These are phyloP conservation scores for Prunus campanulata DNA, from an alignment of 306 rosid genomes.

Conservation along the genomic window DNA sequence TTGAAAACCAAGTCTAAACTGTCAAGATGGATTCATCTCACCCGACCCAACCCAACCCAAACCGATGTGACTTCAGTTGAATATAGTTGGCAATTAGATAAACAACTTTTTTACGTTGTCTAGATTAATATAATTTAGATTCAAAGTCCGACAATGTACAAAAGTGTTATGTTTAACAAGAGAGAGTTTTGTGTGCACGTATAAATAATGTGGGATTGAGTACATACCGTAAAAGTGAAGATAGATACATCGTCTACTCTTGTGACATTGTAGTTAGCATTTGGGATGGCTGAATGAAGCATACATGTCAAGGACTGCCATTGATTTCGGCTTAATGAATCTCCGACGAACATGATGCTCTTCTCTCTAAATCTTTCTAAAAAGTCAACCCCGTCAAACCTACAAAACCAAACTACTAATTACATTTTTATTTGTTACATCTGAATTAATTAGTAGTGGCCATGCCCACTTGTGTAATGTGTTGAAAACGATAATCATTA, in stretches of 20 bases:
- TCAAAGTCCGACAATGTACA: no score
- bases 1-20: background rate
- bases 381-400: slow-evolving; percentile 65
- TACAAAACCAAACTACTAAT: slow-evolving; percentile 2
- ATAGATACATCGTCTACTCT: slow-evolving; percentile 62
- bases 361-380: slow-evolving; percentile 62
- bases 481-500: background rate
- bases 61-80: background rate
- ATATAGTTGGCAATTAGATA: background rate
- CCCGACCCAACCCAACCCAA: background rate
- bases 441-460: background rate
- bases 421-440: no score
- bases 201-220: background rate
- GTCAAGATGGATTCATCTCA: background rate
- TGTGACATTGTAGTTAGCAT: slow-evolving; percentile 38
- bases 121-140: no score
- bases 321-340: slow-evolving; percentile 80
- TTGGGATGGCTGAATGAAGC: slow-evolving; percentile 66
- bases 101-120: no score
- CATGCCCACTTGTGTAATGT: background rate
- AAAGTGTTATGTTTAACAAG: no score
- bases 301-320: slow-evolving; percentile 88
- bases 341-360: slow-evolving; percentile 91
- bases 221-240: slow-evolving; percentile 56
- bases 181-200: no score